These are phyloP conservation scores for Mortierella sp. DNA, from an alignment of 371 early-diverging fungal genomes.

Conservation along the genomic window DNA sequence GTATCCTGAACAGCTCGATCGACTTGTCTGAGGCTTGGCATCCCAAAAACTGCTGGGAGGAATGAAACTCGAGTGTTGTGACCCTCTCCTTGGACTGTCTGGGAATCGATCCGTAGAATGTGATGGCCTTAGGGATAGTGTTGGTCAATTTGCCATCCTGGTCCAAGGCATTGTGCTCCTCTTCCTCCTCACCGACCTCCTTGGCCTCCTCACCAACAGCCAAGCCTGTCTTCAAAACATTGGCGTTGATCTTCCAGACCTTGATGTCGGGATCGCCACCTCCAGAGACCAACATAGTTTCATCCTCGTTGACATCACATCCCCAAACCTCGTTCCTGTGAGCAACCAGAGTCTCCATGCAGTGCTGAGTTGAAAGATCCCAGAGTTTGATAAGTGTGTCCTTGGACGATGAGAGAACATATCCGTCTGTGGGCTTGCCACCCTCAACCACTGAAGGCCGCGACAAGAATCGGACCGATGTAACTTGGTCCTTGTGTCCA, in stretches of 20 bases:
- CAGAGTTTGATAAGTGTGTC: conserved; percentile 97
- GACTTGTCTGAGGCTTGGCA: conserved; percentile 86
- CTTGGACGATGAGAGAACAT: conserved; percentile 90
- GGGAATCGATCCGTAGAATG: conserved; percentile 80
- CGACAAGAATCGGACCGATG: conserved; percentile 64
- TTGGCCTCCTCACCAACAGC: conserved; percentile 60
- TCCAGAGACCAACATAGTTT: conserved; percentile 84
- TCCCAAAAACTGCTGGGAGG: conserved; percentile 81
- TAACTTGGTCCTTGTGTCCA: conserved; percentile 96
- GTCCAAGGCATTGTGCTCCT: conserved; percentile 43
- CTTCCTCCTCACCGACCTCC: conserved; percentile 58
- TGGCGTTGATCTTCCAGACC: conserved; percentile 89
- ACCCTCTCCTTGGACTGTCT: conserved; percentile 89
- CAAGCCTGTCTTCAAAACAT: conserved; percentile 44
- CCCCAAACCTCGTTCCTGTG: conserved; percentile 97
- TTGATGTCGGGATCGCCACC: conserved; percentile 88
- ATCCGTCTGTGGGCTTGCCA: conserved; percentile 68
- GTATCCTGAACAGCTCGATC: conserved; percentile 87
- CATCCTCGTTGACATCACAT: conserved; percentile 75
- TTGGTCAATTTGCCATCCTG: background rate
- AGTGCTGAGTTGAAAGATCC: conserved; percentile 94
- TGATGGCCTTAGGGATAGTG: conserved; percentile 69
- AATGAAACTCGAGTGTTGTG: conserved; percentile 77
- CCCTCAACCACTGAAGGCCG: conserved; percentile 50
- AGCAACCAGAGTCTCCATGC: conserved; percentile 94